Conservation (phyloP, 257 asterid genomes). For the Salvia hispanica region DNA sequence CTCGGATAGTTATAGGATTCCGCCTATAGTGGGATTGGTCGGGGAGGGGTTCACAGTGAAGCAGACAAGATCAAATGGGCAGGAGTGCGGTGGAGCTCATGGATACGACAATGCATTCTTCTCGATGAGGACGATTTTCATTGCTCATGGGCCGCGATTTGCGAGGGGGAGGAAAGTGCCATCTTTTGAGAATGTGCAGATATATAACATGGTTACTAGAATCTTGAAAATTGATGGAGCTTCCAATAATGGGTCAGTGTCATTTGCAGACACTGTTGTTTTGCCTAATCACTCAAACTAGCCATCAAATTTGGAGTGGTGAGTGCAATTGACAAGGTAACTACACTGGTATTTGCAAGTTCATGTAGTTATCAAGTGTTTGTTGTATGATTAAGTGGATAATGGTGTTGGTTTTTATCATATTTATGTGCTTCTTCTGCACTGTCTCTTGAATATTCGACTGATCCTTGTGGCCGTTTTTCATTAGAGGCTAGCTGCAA, state of each 20-base stretch:
- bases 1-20: constrained; percentile 53
- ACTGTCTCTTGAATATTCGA: not conserved
- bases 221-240: constrained; percentile 64
- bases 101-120: constrained; percentile 73
- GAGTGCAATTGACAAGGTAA: constrained; percentile 2
- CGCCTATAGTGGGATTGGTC: constrained; percentile 61
- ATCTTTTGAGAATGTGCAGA: constrained; percentile 73
- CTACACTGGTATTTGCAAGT: not conserved
- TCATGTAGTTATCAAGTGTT: not conserved
- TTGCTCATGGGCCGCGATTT: constrained; percentile 76
- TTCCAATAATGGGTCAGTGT: constrained; percentile 58
- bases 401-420: not conserved
- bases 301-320: not conserved
- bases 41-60: constrained; percentile 69
- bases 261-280: constrained; percentile 53
- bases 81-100: constrained; percentile 83
- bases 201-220: constrained; percentile 62
- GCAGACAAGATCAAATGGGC: constrained; percentile 42
- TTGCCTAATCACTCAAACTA: constrained; percentile 44
- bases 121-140: constrained; percentile 75
- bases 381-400: not conserved
- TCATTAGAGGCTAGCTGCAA: not conserved
- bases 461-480: not conserved
- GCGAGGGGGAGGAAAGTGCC: constrained; percentile 58
- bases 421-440: not conserved